Base-by-base conservation (phyloP, 2,329 filamentous ascomycete genomes). In the Diaporthe citrichinensis region DNA sequence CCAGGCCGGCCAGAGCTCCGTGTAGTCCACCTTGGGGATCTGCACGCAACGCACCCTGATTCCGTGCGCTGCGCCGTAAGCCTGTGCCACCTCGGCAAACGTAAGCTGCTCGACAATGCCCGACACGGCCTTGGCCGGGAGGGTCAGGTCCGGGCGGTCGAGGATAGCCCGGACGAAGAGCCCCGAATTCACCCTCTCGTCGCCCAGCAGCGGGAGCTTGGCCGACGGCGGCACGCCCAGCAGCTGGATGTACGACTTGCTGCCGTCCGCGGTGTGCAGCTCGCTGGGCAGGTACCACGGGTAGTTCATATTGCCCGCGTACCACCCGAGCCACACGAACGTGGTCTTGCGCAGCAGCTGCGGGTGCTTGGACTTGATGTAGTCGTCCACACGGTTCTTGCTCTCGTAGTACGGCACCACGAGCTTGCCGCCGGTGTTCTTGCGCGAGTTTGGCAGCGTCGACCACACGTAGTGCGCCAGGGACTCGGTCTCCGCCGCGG, bases 391-490 rank as follows among this genome's bases (percentile, higher is more conserved):
- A 1, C 80, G 79, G 34, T 82, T 82, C 78, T 88, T 88, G 76
- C 80, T 83, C n/a, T 84, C 85, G 76, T 86, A 86, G 75, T 88
- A 85, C 0, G 85, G 84, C 0, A 86, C 81, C 5, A 79, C 49
- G 3, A 79, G 74, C 65, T 83, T 82, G 0, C 85, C 85, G 0
- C 77, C 75, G 7, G 81, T 82, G 23, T 84, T 79, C 17, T 75
- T 78, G 46, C 77, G 78, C 7, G 81, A 79, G 49, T 83, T 82
- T 1, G 86, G 86, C 7, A 86, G 80, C 0, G 86, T 88, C 10
- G 84, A 86, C 85, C 86, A 88, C 72, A 88, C 81, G 77, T 84
- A 88, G 76, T 87, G 85, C 72, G 86, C 79, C 1, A 88, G 81
- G 0, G 84, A 83, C 0, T 78, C 20, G 0, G 81, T 84, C 10